A percentile compares a stretch with the other conserved stretches of the same genome.
phyloP scores from a whole-genome alignment of 164 flowering plant genomes.

The Macadamia integrifolia region DNA sequence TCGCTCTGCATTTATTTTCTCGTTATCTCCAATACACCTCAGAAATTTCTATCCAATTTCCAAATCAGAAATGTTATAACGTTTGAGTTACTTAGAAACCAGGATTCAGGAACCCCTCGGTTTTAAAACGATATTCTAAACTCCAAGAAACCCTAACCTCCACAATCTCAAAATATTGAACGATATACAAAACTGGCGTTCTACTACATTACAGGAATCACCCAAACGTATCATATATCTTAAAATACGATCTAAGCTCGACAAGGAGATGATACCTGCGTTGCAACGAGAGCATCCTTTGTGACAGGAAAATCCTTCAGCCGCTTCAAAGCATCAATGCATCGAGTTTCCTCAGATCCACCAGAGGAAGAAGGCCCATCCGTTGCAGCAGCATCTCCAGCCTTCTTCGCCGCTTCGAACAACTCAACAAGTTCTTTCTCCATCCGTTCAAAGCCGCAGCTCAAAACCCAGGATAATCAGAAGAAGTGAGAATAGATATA shows the following conservation, averaged over 20 bases:
- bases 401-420: constrained; percentile 73
- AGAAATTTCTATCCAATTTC: no score
- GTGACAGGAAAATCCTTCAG: constrained; percentile 65
- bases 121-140: no score
- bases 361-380: constrained; percentile 24
- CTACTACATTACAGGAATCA: neutral
- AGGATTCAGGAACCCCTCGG: no score
- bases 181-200: neutral
- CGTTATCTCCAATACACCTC: no score
- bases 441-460: constrained; percentile 27
- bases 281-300: constrained; percentile 57
- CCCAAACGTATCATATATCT: neutral
- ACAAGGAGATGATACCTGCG: constrained; percentile 45
- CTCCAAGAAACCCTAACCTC: no score
- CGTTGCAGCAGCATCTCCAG: constrained; percentile 61
- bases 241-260: neutral
- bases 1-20: no score
- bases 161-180: no score
- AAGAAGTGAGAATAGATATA: neutral
- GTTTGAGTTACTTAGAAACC: no score
- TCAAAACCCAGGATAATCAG: neutral
- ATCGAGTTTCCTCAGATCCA: constrained; percentile 56
- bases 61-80: no score
- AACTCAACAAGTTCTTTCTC: constrained; percentile 72
- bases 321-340: constrained; percentile 58